A percentile compares a stretch with the other conserved stretches of the same genome.
Evolutionary conservation across 2,329 filamentous ascomycete genomes (phyloP).

Genomic region (Fusarium lyarnte): DNA sequence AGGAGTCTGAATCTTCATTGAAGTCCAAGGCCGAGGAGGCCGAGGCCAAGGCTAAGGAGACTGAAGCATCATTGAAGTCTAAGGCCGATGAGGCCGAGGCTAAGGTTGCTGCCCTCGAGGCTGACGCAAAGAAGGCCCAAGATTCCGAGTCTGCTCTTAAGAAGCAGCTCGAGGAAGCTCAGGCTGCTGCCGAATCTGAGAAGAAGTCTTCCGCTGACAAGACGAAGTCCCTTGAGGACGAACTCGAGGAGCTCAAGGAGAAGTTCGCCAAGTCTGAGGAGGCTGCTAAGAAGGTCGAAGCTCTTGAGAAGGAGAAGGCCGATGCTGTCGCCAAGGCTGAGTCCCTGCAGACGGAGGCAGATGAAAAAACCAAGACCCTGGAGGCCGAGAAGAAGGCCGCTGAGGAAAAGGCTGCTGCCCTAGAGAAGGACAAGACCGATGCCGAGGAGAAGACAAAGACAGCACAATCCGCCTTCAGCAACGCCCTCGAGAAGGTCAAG

Average conservation of each 20-base stretch:
- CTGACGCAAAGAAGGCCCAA: conserved; percentile 16
- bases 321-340: conserved; percentile 16
- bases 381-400: conserved; percentile 14
- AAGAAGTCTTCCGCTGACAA: conserved; percentile 32
- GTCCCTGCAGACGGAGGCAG: conserved; percentile 5
- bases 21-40: conserved; percentile 36
- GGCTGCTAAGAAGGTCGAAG: conserved; percentile 13
- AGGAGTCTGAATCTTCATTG: conserved; percentile 31
- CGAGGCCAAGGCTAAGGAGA: conserved; percentile 29
- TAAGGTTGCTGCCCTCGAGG: conserved; percentile 6
- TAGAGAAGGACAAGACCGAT: conserved; percentile 23
- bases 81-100: conserved; percentile 14
- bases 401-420: background rate
- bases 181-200: conserved; percentile 26
- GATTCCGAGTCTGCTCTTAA: conserved; percentile 20
- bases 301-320: conserved; percentile 30
- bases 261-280: conserved; percentile 29
- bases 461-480: conserved; percentile 17
- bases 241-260: conserved; percentile 32
- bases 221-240: conserved; percentile 28
- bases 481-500: conserved; percentile 21
- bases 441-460: conserved; percentile 30
- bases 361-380: conserved; percentile 13
- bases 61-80: conserved; percentile 32
- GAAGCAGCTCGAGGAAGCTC: conserved; percentile 34